phyloP scores from a whole-genome alignment of 176 grass and related monocot genomes.

The Avena eriantha region DNA sequence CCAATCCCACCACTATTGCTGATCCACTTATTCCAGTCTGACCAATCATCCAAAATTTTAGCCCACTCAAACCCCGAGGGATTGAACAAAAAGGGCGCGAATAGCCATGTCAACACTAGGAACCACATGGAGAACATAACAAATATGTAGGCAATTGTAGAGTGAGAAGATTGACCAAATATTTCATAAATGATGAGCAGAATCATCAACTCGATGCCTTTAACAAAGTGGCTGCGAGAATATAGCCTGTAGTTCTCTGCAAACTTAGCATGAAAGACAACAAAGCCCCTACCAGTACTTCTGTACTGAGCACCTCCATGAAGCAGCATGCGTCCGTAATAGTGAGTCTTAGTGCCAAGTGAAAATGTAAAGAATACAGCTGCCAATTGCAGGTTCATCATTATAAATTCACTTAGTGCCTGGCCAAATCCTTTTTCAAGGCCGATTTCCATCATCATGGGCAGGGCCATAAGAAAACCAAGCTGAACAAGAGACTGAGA shows the following conservation, averaged over 20 bases:
- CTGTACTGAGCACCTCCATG: conserved; percentile 96
- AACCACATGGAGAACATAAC: conserved; percentile 87
- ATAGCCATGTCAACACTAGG: conserved; percentile 90
- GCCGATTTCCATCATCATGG: conserved; percentile 99
- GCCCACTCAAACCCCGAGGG: conserved; percentile 97
- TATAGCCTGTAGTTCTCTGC: conserved; percentile 95
- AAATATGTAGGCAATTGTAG: conserved; percentile 72
- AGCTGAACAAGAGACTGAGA: conserved; percentile 94
- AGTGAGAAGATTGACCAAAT: conserved; percentile 77
- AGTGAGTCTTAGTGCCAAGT: conserved; percentile 93
- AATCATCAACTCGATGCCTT: conserved; percentile 91
- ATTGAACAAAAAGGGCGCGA: conserved; percentile 92
- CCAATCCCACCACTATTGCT: conserved; percentile 90
- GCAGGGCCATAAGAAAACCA: conserved; percentile 93
- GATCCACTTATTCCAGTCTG: conserved; percentile 97
- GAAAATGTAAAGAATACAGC: conserved; percentile 93
- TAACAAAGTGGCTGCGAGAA: conserved; percentile 96
- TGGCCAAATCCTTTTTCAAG: conserved; percentile 90
- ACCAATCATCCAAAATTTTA: conserved; percentile 95
- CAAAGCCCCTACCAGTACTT: conserved; percentile 81
- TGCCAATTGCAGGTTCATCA: conserved; percentile 92
- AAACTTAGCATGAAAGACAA: conserved; percentile 98
- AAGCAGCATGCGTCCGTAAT: conserved; percentile 90
- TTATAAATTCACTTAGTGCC: conserved; percentile 86
- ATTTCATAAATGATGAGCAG: conserved; percentile 84